Evolutionary conservation across 176 grass and related monocot species (phyloP).

Genomic region (Rhipidocladum racemiflorum): DNA sequence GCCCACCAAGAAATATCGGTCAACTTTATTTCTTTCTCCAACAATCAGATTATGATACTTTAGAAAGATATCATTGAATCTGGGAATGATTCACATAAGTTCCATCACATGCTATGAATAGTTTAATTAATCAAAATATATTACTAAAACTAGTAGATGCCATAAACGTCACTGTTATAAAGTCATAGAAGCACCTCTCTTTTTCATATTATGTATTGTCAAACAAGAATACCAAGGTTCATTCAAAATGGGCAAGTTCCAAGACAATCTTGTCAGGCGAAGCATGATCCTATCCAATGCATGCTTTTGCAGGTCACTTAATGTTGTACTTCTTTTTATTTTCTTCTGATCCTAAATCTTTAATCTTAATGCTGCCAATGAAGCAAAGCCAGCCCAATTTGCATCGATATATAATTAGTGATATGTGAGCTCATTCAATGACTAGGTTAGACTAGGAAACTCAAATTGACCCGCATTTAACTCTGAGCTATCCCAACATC

Average conservation of each 20-base stretch:
- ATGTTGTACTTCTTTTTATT: background rate
- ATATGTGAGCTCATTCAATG: background rate
- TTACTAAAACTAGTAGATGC: background rate
- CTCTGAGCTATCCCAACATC: background rate
- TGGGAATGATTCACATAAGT: background rate
- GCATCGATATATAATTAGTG: background rate
- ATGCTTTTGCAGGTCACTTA: conserved; percentile 3
- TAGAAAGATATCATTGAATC: background rate
- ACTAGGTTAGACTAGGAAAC: background rate
- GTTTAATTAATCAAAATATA: background rate
- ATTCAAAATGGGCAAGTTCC: background rate
- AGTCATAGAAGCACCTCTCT: too few species aligned
- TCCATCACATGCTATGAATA: background rate
- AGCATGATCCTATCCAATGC: background rate
- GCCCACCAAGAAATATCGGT: background rate
- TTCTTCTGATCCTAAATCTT: conserved; percentile 4
- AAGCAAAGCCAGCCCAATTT: background rate
- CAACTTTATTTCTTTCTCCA: background rate
- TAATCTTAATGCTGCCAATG: background rate
- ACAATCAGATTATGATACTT: background rate
- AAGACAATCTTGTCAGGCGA: background rate
- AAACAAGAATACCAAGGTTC: background rate
- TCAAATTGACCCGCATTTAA: conserved; percentile 8
- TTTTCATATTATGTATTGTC: background rate
- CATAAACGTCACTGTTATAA: background rate